Conservation (phyloP, 345 rosid genomes). For the Lumnitzera racemosa region DNA sequence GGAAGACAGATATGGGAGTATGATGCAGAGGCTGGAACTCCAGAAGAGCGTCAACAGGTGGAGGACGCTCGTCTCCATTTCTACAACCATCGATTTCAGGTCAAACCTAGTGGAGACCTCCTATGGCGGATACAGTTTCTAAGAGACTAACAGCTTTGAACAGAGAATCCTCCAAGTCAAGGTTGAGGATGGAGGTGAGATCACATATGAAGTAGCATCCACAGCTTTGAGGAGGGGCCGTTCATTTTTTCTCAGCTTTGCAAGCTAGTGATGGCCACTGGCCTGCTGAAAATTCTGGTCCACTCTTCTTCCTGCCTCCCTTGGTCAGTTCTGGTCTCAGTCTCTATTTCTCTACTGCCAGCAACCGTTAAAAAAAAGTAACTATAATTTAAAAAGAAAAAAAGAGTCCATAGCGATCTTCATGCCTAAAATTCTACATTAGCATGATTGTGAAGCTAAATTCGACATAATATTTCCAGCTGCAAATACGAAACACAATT, state of each 20-base stretch:
- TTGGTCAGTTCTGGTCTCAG: slow-evolving; percentile 2
- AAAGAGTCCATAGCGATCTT: too few relatives aligned
- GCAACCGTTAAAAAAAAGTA: too few relatives aligned
- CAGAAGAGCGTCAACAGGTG: slow-evolving; percentile 9
- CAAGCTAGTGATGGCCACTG: slow-evolving; percentile 31
- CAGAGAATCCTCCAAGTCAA: slow-evolving; percentile 20
- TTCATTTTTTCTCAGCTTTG: slow-evolving; percentile 27
- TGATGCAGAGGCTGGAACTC: slow-evolving; percentile 15
- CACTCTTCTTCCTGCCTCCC: slow-evolving; percentile 25
- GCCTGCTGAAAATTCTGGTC: slow-evolving; percentile 37
- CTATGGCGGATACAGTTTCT: slow-evolving; percentile 25
- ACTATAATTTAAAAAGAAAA: too few relatives aligned
- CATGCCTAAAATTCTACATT: too few relatives aligned
- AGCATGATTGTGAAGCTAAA: too few relatives aligned
- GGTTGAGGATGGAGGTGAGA: slow-evolving; percentile 23
- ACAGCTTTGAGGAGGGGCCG: slow-evolving; percentile 23
- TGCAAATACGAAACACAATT: too few relatives aligned
- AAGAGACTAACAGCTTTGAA: slow-evolving; percentile 21
- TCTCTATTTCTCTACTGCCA: too few relatives aligned
- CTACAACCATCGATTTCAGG: slow-evolving; percentile 15
- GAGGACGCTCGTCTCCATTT: slow-evolving; percentile 18
- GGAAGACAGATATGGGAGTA: slow-evolving; percentile 24
- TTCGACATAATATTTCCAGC: too few relatives aligned
- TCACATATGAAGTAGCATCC: slow-evolving; percentile 19
- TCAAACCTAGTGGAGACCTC: slow-evolving; percentile 19